Evolutionary conservation across 257 asterid species (phyloP), one percentile per base, ranked within the genome.

Genomic region (Solanum chiquidenum): DNA sequence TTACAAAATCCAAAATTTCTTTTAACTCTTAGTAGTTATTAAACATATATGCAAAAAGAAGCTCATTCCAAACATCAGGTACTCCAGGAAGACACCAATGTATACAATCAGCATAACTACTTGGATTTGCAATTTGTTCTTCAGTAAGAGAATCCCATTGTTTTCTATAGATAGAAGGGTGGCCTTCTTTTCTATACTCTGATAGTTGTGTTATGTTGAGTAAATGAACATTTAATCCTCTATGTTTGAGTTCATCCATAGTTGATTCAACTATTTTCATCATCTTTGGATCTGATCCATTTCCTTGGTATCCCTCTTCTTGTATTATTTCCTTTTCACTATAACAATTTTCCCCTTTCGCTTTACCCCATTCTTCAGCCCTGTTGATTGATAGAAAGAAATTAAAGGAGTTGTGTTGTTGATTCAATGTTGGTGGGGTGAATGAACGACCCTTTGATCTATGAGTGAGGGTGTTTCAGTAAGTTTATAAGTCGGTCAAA

Each of bases 51-150:
- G 98, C 94, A 85, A 92, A 94, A 68, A 95, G 90, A 49, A 96
- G 94, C 86, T 96, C 91, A 66, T 96, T 96, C 99, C 98, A 95
- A n/a, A 93, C 94, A 85, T 96, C 98, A 14, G 99, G 99, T 29
- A 96, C 98, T 85, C 99, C 99, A 0, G 99, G 98, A 64, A 96
- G 98, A 85, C 99, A 96, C 99, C 98, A 96, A 89, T 96, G 99
- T 80, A 93, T 92, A 80, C 99, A 96, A 88, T 96, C 98, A 3
- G 98, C 93, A 76, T 96, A 94, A 14, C 87, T 42, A 18, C 64
- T 88, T 1, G 99, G 99, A 27, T 95, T 90, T 5, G 93, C 87
- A 20, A 91, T 87, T 44, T 96, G 98, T 14, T 92, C 88, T 55
- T 89, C 55, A 0, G 94, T 94, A 46, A 96, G 85, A 68, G 95